Conservation (phyloP, 2,329 filamentous ascomycete species). For the Lasiodiplodia citricola region DNA sequence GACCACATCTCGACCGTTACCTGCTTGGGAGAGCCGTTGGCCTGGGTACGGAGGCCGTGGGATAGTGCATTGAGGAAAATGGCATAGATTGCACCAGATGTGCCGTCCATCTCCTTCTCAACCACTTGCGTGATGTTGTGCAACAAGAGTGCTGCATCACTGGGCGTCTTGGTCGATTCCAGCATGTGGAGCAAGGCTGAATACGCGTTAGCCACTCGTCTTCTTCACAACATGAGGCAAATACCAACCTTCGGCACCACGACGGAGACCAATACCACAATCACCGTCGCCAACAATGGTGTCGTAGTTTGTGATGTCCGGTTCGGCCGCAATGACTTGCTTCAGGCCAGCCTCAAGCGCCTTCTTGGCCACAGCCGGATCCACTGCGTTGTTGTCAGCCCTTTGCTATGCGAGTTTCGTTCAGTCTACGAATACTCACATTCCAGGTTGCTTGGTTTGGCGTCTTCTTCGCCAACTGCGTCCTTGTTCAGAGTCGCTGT, state of each 20-base stretch:
- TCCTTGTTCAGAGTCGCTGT: slow-evolving; percentile 50
- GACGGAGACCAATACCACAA: slow-evolving; percentile 84
- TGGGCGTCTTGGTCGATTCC: slow-evolving; percentile 49
- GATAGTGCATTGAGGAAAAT: slow-evolving; percentile 91
- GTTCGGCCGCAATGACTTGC: slow-evolving; percentile 67
- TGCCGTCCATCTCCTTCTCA: slow-evolving; percentile 75
- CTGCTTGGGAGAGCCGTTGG: slow-evolving; percentile 49
- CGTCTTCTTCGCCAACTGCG: slow-evolving; percentile 47
- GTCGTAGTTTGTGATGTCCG: slow-evolving; percentile 70
- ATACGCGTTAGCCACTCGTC: neutral
- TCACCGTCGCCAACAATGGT: slow-evolving; percentile 90
- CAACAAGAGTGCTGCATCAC: slow-evolving; percentile 66
- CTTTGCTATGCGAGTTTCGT: neutral
- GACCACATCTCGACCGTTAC: slow-evolving; percentile 63
- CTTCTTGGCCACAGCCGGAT: slow-evolving; percentile 57
- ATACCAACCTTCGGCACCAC: slow-evolving; percentile 73
- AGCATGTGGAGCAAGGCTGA: slow-evolving; percentile 51
- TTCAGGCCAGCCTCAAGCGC: slow-evolving; percentile 63
- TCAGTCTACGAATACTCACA: slow-evolving; percentile 43
- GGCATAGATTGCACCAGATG: slow-evolving; percentile 77
- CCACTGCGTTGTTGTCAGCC: slow-evolving; percentile 46
- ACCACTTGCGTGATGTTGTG: slow-evolving; percentile 67
- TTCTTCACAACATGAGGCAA: neutral
- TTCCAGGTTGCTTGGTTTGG: slow-evolving; percentile 59
- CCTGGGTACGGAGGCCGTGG: slow-evolving; percentile 65